Evolutionary conservation across 176 grass and related monocot species (phyloP).

Genomic region (Zea mays): DNA sequence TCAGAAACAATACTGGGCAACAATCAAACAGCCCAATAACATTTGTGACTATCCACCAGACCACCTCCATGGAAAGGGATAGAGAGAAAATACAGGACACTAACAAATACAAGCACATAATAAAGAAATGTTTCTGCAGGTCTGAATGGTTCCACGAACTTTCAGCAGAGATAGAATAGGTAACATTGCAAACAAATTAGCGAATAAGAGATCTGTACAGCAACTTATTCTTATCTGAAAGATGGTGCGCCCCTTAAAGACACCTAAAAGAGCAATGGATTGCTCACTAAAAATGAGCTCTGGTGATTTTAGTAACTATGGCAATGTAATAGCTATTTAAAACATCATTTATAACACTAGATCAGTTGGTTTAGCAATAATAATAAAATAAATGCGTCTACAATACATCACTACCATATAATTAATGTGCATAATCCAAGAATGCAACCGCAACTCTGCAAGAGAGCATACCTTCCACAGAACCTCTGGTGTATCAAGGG

Average conservation of each 20-base stretch:
- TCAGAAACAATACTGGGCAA: background rate
- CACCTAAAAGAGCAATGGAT: too few species aligned
- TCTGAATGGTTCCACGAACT: background rate
- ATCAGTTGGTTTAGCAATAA: background rate
- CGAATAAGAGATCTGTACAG: too few species aligned
- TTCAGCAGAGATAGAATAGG: background rate
- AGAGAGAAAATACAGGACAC: background rate
- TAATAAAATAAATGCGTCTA: background rate
- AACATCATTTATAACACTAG: background rate
- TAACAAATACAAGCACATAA: background rate
- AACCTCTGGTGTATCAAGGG: conserved; percentile 82
- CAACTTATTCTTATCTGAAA: too few species aligned
- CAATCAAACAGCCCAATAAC: background rate
- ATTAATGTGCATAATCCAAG: conserved; percentile 1
- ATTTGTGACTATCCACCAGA: background rate
- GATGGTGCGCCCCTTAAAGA: too few species aligned
- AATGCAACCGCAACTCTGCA: background rate
- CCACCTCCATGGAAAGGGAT: background rate
- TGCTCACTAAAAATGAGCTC: too few species aligned
- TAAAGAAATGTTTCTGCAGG: background rate
- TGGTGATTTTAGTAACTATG: too few species aligned
- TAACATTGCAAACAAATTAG: too few species aligned
- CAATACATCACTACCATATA: background rate
- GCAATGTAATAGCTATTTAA: background rate
- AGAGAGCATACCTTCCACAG: conserved; percentile 63